Evolutionary conservation across 805 yeast species (phyloP), one percentile per base, ranked within the genome.

Genomic region (Candida hispaniensis): DNA sequence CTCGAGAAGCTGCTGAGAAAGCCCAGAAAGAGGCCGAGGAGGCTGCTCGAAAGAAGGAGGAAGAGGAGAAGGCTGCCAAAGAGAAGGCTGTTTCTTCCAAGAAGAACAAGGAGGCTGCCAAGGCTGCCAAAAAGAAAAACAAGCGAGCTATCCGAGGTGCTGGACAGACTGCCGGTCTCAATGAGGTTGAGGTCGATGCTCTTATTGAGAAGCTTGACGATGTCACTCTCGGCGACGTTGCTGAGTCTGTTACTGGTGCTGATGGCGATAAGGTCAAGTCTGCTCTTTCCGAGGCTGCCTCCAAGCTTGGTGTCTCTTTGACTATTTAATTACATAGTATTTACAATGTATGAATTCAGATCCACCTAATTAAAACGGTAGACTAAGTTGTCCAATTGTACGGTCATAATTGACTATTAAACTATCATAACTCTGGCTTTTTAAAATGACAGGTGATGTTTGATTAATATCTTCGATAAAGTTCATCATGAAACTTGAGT

Each of bases 81-180:
- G 71, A 65, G 39, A 71, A 69, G 44, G 68, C 78, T 53, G 82
- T 76, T 59, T 74, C 76, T 59, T 77, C 83, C 51, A 88, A 88
- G 71, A 93, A 88, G 69, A 79, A 88, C 49, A 94, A 93, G 58
- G 94, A 91, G 71, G 82, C 80, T 49, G 95, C 95, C 36, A 74
- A 75, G 62, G 66, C 65, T 44, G 79, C 79, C 30, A 86, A 83
- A 71, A 91, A 91, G 93, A 91, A 91, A 80, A 80, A 81, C 66
- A 82, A 81, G 77, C 78, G 94, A 68, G 60, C 75, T 25, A 61
- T 91, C 46, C 82, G 97, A 72, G 61, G 63, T 49, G 67, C 85
- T 41, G 79, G 75, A 41, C 71, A 61, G 42, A 71, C 72, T 43
- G 69, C 88, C 30, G 66, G 72, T 41, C 60, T 63, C 41, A 76